Evolutionary conservation across 2,329 filamentous ascomycete genomes (phyloP).

Genomic region (Aureobasidium sp.): DNA sequence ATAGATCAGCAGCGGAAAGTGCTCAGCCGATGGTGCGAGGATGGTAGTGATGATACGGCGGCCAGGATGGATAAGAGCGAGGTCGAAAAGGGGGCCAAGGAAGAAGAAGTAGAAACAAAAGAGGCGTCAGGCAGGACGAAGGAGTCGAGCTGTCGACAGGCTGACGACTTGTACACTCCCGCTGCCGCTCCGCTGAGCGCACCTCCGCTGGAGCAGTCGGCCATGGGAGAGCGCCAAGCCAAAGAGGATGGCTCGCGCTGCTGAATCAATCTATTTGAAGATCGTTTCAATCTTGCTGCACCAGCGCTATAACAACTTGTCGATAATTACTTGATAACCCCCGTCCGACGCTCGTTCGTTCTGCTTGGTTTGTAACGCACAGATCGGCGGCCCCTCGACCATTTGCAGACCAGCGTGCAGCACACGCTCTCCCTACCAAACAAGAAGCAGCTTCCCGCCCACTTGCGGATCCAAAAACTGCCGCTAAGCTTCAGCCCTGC

Average conservation of each 20-base stretch:
- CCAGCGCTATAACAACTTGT: not conserved
- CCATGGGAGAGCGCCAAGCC: not conserved
- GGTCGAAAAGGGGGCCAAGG: not conserved
- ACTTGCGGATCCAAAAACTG: conserved; percentile 5
- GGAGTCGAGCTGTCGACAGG: not conserved
- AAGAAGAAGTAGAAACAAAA: not conserved
- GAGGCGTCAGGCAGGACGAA: not conserved
- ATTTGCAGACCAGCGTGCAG: not conserved
- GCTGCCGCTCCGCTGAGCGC: not conserved
- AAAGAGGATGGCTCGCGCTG: not conserved
- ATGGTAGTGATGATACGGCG: not conserved
- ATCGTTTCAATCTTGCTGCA: not conserved
- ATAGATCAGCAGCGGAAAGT: not conserved
- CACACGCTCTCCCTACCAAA: not conserved
- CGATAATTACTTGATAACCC: not conserved
- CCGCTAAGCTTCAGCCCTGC: conserved; percentile 6
- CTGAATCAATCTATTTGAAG: not conserved
- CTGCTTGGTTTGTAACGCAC: not conserved
- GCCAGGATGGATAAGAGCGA: not conserved
- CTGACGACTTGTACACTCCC: not conserved
- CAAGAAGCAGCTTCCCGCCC: not conserved
- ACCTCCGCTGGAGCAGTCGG: too few relatives aligned
- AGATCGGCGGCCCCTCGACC: not conserved
- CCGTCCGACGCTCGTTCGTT: not conserved
- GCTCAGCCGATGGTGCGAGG: not conserved